A percentile compares a stretch with the other conserved stretches of the same genome.
Evolutionary conservation across 352 stramenopile genomes (phyloP).

Genomic region (Pythium periplocum): DNA sequence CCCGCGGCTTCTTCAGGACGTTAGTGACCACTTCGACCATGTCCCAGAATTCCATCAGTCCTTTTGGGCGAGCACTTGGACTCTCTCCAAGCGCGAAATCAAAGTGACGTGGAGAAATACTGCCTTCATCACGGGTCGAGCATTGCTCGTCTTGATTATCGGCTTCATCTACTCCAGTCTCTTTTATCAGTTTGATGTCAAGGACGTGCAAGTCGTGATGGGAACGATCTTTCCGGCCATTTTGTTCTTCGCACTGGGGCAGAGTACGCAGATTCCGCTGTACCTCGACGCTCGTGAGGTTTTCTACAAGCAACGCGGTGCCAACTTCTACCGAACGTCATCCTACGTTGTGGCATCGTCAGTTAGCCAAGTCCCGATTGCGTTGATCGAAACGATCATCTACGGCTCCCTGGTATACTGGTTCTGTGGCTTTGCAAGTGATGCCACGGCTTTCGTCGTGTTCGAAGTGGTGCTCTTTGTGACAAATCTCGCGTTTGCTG

Average conservation of each 20-base stretch:
- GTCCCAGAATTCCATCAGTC: slow-evolving; percentile 9
- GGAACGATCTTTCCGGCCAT: slow-evolving; percentile 58
- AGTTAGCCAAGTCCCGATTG: slow-evolving; percentile 37
- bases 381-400: slow-evolving; percentile 28
- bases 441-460: slow-evolving; percentile 35
- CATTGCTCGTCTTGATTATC: slow-evolving; percentile 17
- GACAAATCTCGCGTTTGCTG: slow-evolving; percentile 28
- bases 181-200: slow-evolving; percentile 15
- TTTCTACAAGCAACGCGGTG: slow-evolving; percentile 71
- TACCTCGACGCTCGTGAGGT: slow-evolving; percentile 39
- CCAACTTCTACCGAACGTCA: slow-evolving; percentile 70
- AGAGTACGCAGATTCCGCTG: slow-evolving; percentile 50
- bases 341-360: slow-evolving; percentile 49
- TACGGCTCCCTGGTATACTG: slow-evolving; percentile 43
- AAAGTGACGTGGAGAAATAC: slow-evolving; percentile 13
- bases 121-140: slow-evolving; percentile 7
- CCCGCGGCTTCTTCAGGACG: slow-evolving; percentile 72
- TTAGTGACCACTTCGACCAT: slow-evolving; percentile 15
- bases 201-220: slow-evolving; percentile 29
- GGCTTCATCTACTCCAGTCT: slow-evolving; percentile 14
- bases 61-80: slow-evolving; percentile 4
- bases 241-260: slow-evolving; percentile 50
- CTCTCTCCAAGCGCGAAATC: slow-evolving; percentile 11
- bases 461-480: slow-evolving; percentile 55
- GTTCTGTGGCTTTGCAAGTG: slow-evolving; percentile 42